Conservation (phyloP, 75 land plant species). For the Pinus tabuliformis region DNA sequence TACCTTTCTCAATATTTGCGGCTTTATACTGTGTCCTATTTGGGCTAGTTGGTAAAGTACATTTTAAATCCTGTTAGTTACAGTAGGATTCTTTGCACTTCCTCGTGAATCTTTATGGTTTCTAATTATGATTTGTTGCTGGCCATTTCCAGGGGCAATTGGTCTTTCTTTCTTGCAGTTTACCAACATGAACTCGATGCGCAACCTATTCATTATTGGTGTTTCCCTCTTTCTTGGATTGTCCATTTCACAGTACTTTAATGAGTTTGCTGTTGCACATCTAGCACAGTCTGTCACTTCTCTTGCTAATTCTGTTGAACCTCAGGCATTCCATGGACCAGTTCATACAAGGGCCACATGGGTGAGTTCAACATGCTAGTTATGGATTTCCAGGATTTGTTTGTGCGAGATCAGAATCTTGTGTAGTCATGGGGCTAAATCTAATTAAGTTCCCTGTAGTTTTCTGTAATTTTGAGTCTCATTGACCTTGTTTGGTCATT, state of each 20-base stretch:
- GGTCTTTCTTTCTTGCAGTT: slow-evolving; percentile 76
- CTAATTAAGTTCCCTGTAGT: neutral
- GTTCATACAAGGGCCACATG: slow-evolving; percentile 58
- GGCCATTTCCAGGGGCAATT: slow-evolving; percentile 42
- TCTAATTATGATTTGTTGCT: neutral
- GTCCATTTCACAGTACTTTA: slow-evolving; percentile 75
- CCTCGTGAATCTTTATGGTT: neutral
- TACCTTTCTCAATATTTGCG: slow-evolving; percentile 79
- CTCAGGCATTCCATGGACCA: slow-evolving; percentile 57
- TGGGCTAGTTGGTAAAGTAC: slow-evolving; percentile 77
- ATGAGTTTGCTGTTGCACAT: slow-evolving; percentile 15
- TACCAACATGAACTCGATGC: slow-evolving; percentile 75
- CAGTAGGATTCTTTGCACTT: slow-evolving; percentile 5
- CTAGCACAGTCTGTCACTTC: neutral
- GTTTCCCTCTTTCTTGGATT: slow-evolving; percentile 69
- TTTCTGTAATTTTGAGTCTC: neutral
- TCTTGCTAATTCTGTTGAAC: neutral
- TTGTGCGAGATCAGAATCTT: neutral
- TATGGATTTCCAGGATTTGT: neutral
- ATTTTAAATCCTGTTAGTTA: neutral
- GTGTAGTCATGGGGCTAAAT: neutral
- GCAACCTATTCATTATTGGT: slow-evolving; percentile 69
- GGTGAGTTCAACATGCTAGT: slow-evolving; percentile 34
- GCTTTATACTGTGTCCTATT: slow-evolving; percentile 76
- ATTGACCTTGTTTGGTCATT: too few species aligned